A percentile compares a stretch with the other conserved stretches of the same genome.
Evolutionary conservation across 768 basidiomycete species (phyloP).

Genomic region (button mushroom (Agaricus bisporus)): DNA sequence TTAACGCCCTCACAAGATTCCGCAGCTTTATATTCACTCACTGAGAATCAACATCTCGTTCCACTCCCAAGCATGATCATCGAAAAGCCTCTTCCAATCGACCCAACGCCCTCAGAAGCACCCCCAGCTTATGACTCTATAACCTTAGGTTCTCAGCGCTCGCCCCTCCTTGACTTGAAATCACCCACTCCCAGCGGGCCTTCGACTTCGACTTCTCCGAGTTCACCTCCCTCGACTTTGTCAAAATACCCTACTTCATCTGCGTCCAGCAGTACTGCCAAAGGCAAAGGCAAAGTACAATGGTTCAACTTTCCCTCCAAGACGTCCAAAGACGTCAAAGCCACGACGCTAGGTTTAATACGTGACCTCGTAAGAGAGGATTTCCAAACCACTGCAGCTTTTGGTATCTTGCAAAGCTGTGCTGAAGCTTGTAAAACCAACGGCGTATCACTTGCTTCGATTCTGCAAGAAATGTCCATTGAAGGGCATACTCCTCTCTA

Average conservation of each 20-base stretch:
- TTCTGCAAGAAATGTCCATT: slow-evolving; percentile 59
- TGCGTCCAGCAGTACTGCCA: slow-evolving; percentile 12
- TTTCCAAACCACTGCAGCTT: slow-evolving; percentile 22
- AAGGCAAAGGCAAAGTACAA: slow-evolving; percentile 25
- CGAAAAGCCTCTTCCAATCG: slow-evolving; percentile 31
- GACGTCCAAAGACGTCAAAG: slow-evolving; percentile 41
- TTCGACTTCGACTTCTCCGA: neutral
- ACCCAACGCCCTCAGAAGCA: slow-evolving; percentile 30
- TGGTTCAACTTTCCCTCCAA: slow-evolving; percentile 34
- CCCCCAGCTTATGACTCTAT: slow-evolving; percentile 35
- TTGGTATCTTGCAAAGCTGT: slow-evolving; percentile 54
- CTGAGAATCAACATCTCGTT: neutral
- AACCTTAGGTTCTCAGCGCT: neutral
- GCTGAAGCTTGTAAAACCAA: slow-evolving; percentile 50
- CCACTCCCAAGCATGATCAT: slow-evolving; percentile 1
- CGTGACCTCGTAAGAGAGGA: slow-evolving; percentile 48
- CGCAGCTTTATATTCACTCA: slow-evolving; percentile 1
- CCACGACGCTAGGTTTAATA: slow-evolving; percentile 47
- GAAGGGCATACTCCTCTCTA: slow-evolving; percentile 65
- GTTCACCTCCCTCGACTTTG: slow-evolving; percentile 10
- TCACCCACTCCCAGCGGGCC: neutral
- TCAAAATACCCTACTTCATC: slow-evolving; percentile 8
- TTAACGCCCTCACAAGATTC: neutral
- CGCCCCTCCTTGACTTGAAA: neutral
- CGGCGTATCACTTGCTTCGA: slow-evolving; percentile 39